A percentile compares a stretch with the other conserved stretches of the same genome.
Evolutionary conservation across 148 eudicot species (phyloP).

Genomic region (Nyssa sinensis): DNA sequence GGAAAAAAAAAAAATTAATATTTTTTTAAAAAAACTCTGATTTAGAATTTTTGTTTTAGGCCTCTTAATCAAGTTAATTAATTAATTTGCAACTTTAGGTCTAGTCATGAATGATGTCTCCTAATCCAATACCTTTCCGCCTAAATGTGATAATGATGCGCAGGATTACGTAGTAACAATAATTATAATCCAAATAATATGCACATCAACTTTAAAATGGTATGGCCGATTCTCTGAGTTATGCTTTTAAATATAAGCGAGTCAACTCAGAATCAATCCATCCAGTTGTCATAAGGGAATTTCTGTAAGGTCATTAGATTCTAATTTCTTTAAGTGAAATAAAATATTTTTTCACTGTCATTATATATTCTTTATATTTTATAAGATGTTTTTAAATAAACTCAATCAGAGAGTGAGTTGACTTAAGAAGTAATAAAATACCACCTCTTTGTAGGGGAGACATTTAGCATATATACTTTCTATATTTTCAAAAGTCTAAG

Average conservation of each 20-base stretch:
- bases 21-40: no score
- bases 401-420: slow-evolving; percentile 1
- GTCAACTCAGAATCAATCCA: slow-evolving; percentile 12
- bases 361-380: neutral
- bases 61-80: no score
- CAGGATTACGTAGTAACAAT: no score
- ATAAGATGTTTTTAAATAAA: neutral
- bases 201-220: neutral
- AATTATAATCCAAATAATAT: no score
- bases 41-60: no score
- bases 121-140: neutral
- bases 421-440: neutral
- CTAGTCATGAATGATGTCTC: neutral
- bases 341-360: neutral
- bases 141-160: neutral
- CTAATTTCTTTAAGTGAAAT: neutral
- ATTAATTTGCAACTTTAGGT: neutral
- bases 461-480: neutral
- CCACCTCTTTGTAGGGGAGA: neutral
- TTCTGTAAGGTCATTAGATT: neutral
- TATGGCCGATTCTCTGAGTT: neutral
- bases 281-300: neutral
- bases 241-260: neutral
- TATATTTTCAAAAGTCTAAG: neutral
- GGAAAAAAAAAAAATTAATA: no score